Base-by-base conservation (phyloP, 2,329 filamentous ascomycete species). In the Curvularia sp. region DNA sequence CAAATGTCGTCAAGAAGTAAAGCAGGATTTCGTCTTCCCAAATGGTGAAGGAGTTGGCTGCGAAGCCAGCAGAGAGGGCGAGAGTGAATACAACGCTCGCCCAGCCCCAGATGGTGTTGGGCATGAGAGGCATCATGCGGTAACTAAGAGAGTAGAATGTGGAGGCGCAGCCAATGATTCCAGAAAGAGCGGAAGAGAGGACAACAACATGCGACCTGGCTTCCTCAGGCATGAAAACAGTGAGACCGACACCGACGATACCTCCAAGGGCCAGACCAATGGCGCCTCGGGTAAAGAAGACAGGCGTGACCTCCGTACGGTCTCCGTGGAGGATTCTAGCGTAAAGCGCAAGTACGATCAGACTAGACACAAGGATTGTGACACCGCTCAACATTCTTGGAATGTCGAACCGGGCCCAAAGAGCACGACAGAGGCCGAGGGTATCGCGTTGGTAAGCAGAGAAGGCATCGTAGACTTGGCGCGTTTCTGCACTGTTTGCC, bases 41-140 rank as follows among this genome's bases (percentile, higher is more conserved):
- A 65, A 99, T 97, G 0, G 94, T 98, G 78, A 93, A 99, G 0
- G 95, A 99, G 78, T 99, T 99, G 3, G 95, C 95, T 0, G 94
- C 94, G 75, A 98, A 99, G 7, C 95, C 94, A 50, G 91, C 81
- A n/a, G 93, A 96, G 72, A 97, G 92, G 60, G 90, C 87, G n/a
- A 93, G 76, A 0, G 93, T 93, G 66, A 96, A 92, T 13, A 93
- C 75, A 25, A 92, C 81, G 5, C 92, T 89, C 58, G 96, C 81
- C 88, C 91, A 94, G n/a, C 92, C 90, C 93, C 94, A 99, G 53
- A 93, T 80, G 0, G 86, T 90, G n/a, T 79, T 86, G 0, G 93
- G 93, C 9, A 92, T 67, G 34, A 91, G 82, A 15, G 80, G 75
- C 47, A 70, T 72, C 36, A 87, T 71, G 18, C 79, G 74, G 27